Percentiles rank a stretch among this genome's conserved stretches.
These are phyloP conservation scores for Penicillium bialowiezense DNA, from an alignment of 495 filamentous ascomycete genomes.

Conservation along the genomic window DNA sequence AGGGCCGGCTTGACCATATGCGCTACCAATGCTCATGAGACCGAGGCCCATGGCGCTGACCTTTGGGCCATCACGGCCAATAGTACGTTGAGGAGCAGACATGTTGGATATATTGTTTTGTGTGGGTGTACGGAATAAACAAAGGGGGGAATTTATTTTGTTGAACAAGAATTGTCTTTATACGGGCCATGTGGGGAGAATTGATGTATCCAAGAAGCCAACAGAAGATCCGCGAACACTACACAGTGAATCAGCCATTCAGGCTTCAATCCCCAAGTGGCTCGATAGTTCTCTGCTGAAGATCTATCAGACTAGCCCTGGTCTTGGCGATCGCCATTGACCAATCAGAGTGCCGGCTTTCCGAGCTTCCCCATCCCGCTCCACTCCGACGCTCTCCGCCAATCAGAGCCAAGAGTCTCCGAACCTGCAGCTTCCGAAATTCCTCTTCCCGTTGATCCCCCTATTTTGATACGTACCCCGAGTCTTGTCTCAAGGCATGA, in stretches of 20 bases:
- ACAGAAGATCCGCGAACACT: background rate
- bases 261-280: background rate
- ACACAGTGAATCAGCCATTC: too few relatives aligned
- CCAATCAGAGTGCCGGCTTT: background rate
- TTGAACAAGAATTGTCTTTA: too few relatives aligned
- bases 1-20: conserved; percentile 41
- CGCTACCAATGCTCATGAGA: conserved; percentile 49
- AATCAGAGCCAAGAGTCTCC: background rate
- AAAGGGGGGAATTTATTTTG: background rate
- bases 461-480: background rate
- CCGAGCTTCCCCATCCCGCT: background rate
- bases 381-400: background rate
- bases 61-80: conserved; percentile 52
- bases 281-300: background rate
- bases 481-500: background rate
- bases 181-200: background rate
- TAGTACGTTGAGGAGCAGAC: conserved; percentile 25
- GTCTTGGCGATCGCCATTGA: background rate
- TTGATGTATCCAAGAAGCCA: background rate
- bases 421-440: background rate
- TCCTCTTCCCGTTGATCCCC: background rate
- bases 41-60: conserved; percentile 55
- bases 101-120: background rate
- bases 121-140: background rate
- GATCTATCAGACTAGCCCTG: background rate